A percentile compares a stretch with the other conserved stretches of the same genome.
Evolutionary conservation across 2,329 filamentous ascomycete species (phyloP).

Genomic region (Epichloe bromicola): DNA sequence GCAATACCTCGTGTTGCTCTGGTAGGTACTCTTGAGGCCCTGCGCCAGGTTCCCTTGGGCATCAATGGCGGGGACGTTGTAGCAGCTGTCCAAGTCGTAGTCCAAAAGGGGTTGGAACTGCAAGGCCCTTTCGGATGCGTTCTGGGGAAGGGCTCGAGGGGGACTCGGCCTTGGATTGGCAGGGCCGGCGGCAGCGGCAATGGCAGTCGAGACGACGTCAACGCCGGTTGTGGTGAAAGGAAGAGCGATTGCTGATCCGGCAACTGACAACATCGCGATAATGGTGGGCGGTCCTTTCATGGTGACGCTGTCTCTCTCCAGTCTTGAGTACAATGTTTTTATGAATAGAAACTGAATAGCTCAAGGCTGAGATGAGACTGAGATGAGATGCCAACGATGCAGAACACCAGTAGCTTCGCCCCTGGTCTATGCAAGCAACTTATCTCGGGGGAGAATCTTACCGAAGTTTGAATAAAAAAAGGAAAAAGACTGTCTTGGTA

Average conservation of each 20-base stretch:
- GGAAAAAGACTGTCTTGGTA: too few species aligned
- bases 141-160: constrained; percentile 2
- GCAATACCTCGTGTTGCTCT: constrained; percentile 5
- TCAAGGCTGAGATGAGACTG: too few species aligned
- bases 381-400: too few species aligned
- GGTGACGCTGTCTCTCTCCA: too few species aligned
- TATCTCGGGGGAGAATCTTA: too few species aligned
- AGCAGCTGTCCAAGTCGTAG: constrained; percentile 9
- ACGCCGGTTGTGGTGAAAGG: background rate
- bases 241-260: background rate
- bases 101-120: constrained; percentile 7
- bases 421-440: too few species aligned
- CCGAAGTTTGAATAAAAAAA: too few species aligned
- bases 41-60: constrained; percentile 16
- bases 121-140: constrained; percentile 1
- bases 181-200: background rate
- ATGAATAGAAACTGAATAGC: too few species aligned
- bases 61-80: constrained; percentile 19
- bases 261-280: background rate
- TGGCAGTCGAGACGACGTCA: background rate
- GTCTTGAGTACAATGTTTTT: too few species aligned
- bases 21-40: constrained; percentile 11
- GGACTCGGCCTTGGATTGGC: background rate
- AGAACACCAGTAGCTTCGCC: too few species aligned
- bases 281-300: background rate